Base-by-base conservation (phyloP, 2,329 filamentous ascomycete species). In the Rachicladosporium sp. region DNA sequence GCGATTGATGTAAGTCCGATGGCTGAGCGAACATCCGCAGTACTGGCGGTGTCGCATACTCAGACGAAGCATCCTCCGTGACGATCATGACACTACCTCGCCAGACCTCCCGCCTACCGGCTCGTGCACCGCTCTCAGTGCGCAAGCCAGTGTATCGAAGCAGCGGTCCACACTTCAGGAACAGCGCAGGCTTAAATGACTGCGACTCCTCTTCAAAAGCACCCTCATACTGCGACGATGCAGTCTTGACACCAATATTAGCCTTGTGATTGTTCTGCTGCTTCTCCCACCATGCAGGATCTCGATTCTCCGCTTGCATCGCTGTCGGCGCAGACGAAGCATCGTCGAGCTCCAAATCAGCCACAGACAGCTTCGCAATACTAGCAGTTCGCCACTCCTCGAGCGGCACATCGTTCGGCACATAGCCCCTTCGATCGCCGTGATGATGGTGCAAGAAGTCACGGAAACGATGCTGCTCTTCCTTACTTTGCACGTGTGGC, bases 61-160 rank as follows among this genome's bases (percentile, higher is more conserved):
- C 82, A 2, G 89, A 96, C 32, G 81, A 74, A 2, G 76, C 72
- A 54, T 98, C 89, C 38, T 78, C 73, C 0, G 91, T 96, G 15
- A 98, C 87, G 51, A 98, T 94, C 85, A 98, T 87, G 42, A 96
- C 73, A 44, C 78, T 93, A 4, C 91, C 91, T 58, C 88, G 77
- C 91, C 91, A 98, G 12, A 89, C 78, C 33, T 85, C 78, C 7
- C 53, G 48, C 57, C 58, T 38, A 57, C 38, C 60, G 40, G 54
- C 58, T 23, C 57, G 60, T 27, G 64, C 56, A 11, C 45, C 43
- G 10, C 31, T 39, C 35, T 93, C 76, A 31, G 69, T 70, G 31
- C 80, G 76, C 33, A 94, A 76, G 12, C 93, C 91, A 40, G 82
- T 89, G 58, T 93, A 98, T 43, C 91, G 78, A 46, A 98, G 66